phyloP scores from a whole-genome alignment of 2,329 filamentous ascomycete species.

The Neopestalotiopsis clavispora region DNA sequence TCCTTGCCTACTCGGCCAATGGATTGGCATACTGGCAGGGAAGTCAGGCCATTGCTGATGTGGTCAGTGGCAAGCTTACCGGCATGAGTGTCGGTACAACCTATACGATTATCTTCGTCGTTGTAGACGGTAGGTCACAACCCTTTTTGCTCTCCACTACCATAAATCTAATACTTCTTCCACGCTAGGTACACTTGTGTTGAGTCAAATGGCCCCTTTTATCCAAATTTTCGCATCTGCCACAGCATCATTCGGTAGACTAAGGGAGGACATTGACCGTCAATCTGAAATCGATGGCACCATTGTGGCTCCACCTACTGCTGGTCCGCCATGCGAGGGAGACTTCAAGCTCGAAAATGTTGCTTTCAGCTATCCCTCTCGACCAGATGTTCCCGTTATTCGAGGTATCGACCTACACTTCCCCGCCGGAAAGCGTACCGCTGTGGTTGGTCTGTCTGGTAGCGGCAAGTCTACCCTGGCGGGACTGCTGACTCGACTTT shows the following conservation, averaged over 20 bases:
- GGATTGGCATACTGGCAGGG: constrained; percentile 71
- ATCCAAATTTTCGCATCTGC: constrained; percentile 63
- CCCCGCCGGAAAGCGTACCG: constrained; percentile 45
- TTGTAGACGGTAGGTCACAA: constrained; percentile 56
- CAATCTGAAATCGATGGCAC: constrained; percentile 47
- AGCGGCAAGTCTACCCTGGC: constrained; percentile 56
- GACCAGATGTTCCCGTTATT: constrained; percentile 40
- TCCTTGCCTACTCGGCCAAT: constrained; percentile 68
- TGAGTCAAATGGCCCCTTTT: constrained; percentile 65
- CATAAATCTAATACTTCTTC: neutral
- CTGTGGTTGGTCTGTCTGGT: constrained; percentile 55
- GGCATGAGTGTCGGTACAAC: constrained; percentile 50
- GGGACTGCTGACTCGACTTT: constrained; percentile 59
- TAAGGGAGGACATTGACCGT: constrained; percentile 59
- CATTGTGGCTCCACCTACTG: constrained; percentile 48
- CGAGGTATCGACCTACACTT: constrained; percentile 39
- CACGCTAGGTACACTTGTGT: constrained; percentile 53
- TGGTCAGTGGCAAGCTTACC: constrained; percentile 38
- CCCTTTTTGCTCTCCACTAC: neutral
- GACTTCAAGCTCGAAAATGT: constrained; percentile 42
- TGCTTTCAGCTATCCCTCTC: constrained; percentile 43
- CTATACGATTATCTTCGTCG: constrained; percentile 68
- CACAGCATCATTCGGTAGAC: constrained; percentile 56
- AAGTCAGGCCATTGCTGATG: constrained; percentile 47
- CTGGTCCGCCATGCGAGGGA: constrained; percentile 48